These are phyloP conservation scores for Leccinum insolens DNA, from an alignment of 1,284 basidiomycete genomes.

Conservation along the genomic window DNA sequence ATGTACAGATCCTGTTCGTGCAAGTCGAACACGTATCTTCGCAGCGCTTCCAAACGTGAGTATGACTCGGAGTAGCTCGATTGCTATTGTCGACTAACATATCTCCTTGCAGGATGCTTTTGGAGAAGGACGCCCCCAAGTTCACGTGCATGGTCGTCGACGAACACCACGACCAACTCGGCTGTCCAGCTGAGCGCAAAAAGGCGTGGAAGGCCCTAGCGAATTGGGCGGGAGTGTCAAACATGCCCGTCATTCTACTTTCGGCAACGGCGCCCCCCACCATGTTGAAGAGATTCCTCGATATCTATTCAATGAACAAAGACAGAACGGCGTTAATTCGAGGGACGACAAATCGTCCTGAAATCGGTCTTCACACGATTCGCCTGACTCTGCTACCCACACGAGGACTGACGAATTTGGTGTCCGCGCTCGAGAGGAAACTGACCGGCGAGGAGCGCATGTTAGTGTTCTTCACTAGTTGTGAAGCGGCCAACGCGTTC, in stretches of 20 bases:
- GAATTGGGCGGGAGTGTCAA: neutral
- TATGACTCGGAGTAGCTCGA: too few species aligned
- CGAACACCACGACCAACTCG: conserved; percentile 6
- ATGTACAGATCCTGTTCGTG: neutral
- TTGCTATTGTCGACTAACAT: neutral
- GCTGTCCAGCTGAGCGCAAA: neutral
- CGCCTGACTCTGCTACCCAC: neutral
- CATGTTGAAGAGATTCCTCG: neutral
- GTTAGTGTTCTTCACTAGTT: neutral
- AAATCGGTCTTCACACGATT: conserved; percentile 4
- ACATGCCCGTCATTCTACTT: conserved; percentile 1
- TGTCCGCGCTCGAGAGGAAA: neutral
- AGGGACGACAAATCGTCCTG: neutral
- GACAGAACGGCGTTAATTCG: neutral
- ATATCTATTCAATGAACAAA: neutral
- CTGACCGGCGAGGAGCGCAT: neutral
- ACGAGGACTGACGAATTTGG: too few species aligned
- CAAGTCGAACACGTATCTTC: neutral
- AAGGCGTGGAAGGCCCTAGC: neutral
- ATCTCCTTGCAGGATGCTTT: neutral
- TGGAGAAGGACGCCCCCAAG: neutral
- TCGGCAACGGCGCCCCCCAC: neutral
- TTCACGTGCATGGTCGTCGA: neutral
- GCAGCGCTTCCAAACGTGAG: too few species aligned
- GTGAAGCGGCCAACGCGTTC: neutral